phyloP scores from a whole-genome alignment of 2,329 filamentous ascomycete species.

The Colletotrichum paranaense region DNA sequence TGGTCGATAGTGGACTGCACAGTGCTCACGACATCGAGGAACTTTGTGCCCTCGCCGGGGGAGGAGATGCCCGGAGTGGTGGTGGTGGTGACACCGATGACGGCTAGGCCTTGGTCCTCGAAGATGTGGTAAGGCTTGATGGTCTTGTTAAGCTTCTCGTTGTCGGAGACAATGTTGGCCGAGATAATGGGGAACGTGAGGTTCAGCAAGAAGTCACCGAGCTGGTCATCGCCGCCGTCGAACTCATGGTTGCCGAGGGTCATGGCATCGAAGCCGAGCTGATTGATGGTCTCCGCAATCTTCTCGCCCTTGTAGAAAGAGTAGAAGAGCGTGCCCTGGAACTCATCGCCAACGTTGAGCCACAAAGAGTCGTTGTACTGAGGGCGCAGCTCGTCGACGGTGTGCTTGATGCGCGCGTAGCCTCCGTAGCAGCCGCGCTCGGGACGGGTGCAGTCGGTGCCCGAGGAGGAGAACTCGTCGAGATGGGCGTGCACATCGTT shows the following conservation, averaged over 20 bases:
- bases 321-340: slow-evolving; percentile 76
- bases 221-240: slow-evolving; percentile 71
- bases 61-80: slow-evolving; percentile 68
- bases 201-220: slow-evolving; percentile 71
- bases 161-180: slow-evolving; percentile 71
- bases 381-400: slow-evolving; percentile 66
- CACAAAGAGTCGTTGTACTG: slow-evolving; percentile 70
- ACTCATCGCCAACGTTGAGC: slow-evolving; percentile 76
- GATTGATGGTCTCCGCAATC: slow-evolving; percentile 74
- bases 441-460: slow-evolving; percentile 69
- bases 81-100: slow-evolving; percentile 73
- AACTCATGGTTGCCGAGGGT: slow-evolving; percentile 76
- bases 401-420: slow-evolving; percentile 72
- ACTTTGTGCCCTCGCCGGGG: slow-evolving; percentile 67
- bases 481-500: slow-evolving; percentile 77
- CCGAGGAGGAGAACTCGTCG: slow-evolving; percentile 70
- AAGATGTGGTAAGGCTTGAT: slow-evolving; percentile 76
- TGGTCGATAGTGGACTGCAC: slow-evolving; percentile 72
- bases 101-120: slow-evolving; percentile 67
- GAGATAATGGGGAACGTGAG: slow-evolving; percentile 73
- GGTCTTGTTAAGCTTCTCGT: slow-evolving; percentile 68
- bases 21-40: slow-evolving; percentile 66
- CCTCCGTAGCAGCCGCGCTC: slow-evolving; percentile 71
- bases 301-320: slow-evolving; percentile 75
- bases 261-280: slow-evolving; percentile 75